Evolutionary conservation across 495 filamentous ascomycete species (phyloP), one percentile per base, ranked within the genome.

Genomic region (Aspergillus homomorphus): DNA sequence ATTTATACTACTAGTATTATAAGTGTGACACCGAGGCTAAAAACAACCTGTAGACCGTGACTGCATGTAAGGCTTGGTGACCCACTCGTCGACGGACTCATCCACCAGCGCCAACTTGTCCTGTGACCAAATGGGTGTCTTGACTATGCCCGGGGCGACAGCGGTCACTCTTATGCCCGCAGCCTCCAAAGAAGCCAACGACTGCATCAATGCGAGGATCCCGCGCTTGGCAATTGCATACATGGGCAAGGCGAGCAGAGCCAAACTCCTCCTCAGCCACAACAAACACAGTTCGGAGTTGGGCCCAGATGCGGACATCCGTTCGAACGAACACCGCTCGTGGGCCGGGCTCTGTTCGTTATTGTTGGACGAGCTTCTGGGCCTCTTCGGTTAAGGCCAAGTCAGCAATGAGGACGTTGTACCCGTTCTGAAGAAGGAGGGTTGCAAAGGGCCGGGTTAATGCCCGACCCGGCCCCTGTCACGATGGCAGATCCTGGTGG

Each of bases 361-460:
- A 44, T 44, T 15, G 3, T 18, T 15, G 4, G 19, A 44, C 42
- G 42, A 44, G 42, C 15, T 14, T 44, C 42, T 44, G 15, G 15
- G 42, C 42, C 15, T 15, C 12, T 14, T 44, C 15, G 42, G 4
- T 14, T 14, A 44, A 15, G 15, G 15, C 19, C 19, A 44, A 44
- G 19, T 44, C 42, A 18, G 42, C 42, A 44, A 44, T 44, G 42
- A 44, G 42, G 42, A 44, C 42, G 42, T 44, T 44, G 42, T 44
- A 44, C 15, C 42, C 42, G 19, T 44, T 44, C 42, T 44, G 42
- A 14, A 44, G 42, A 18, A 44, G 42, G 15, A 44, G 19, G 2
- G 3, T 44, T 44, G 42, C 42, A 18, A 44, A 44, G 19, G 42
- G n/a, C 3, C 4, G 19, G 42, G 19, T 44, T 44, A 15, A 44